These are phyloP conservation scores for Pseudogymnoascus sp. DNA, from an alignment of 2,329 filamentous ascomycete species.

Conservation along the genomic window DNA sequence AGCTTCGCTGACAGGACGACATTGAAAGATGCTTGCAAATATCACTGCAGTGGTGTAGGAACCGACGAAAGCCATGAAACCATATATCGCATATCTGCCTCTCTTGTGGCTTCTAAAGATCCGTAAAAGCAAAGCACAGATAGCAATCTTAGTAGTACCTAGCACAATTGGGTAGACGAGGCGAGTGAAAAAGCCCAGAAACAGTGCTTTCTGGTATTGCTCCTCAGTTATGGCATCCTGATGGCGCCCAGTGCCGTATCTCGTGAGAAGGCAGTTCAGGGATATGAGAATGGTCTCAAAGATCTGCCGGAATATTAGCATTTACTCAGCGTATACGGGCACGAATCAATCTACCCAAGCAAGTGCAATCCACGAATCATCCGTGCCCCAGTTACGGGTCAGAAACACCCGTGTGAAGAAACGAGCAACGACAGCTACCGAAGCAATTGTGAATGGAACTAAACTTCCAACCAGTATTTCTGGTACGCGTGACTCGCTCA, in stretches of 20 bases:
- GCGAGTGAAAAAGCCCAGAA: slow-evolving; percentile 14
- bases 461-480: slow-evolving; percentile 14
- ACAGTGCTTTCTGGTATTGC: slow-evolving; percentile 8
- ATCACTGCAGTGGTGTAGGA: neutral
- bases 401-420: slow-evolving; percentile 16
- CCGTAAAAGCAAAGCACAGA: slow-evolving; percentile 15
- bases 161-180: slow-evolving; percentile 16
- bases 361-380: slow-evolving; percentile 16
- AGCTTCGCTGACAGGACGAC: slow-evolving; percentile 13
- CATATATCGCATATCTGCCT: slow-evolving; percentile 10
- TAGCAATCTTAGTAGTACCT: slow-evolving; percentile 15
- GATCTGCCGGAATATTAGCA: slow-evolving; percentile 1
- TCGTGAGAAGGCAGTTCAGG: slow-evolving; percentile 10
- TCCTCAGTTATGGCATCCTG: neutral
- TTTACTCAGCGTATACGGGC: neutral
- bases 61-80: slow-evolving; percentile 11
- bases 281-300: slow-evolving; percentile 10
- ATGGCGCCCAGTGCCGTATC: slow-evolving; percentile 14
- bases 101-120: slow-evolving; percentile 12
- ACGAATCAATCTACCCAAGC: slow-evolving; percentile 14
- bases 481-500: slow-evolving; percentile 11
- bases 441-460: slow-evolving; percentile 12
- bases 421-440: slow-evolving; percentile 15
- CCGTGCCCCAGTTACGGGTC: slow-evolving; percentile 13
- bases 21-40: slow-evolving; percentile 13